Percentiles rank a stretch among this genome's conserved stretches.
phyloP scores from a whole-genome alignment of 1,284 basidiomycete species.

The Retiboletus flavoniger region DNA sequence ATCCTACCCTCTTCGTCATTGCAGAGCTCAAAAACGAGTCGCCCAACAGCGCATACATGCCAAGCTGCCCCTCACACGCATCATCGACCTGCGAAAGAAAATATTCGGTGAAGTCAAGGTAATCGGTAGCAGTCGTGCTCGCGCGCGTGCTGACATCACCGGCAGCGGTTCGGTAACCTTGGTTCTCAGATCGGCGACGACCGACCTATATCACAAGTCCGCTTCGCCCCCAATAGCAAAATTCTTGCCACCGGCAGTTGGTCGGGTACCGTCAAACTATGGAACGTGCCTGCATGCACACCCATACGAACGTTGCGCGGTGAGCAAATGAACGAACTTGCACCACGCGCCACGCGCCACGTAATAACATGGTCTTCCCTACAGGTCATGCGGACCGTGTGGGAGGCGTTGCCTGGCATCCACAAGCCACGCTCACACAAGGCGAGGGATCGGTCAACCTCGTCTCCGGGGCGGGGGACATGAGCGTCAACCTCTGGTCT shows the following conservation, averaged over 20 bases:
- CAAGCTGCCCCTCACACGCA: slow-evolving; percentile 82
- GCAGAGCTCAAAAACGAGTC: slow-evolving; percentile 90
- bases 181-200: slow-evolving; percentile 99
- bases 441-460: slow-evolving; percentile 74
- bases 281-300: slow-evolving; percentile 91
- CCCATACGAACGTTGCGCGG: slow-evolving; percentile 72
- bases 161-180: slow-evolving; percentile 82
- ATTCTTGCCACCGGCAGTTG: slow-evolving; percentile 92
- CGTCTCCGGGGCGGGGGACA: slow-evolving; percentile 89
- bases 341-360: neutral
- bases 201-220: slow-evolving; percentile 88
- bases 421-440: slow-evolving; percentile 83
- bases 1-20: slow-evolving; percentile 38
- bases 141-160: slow-evolving; percentile 2
- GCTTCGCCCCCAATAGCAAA: slow-evolving; percentile 90
- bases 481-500: slow-evolving; percentile 86
- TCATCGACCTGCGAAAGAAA: slow-evolving; percentile 89
- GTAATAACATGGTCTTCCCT: slow-evolving; percentile 11
- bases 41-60: slow-evolving; percentile 87
- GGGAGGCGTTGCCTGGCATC: slow-evolving; percentile 98
- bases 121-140: neutral
- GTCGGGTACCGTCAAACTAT: slow-evolving; percentile 93
- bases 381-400: slow-evolving; percentile 87
- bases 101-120: slow-evolving; percentile 90
- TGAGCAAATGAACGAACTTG: slow-evolving; percentile 30